phyloP scores from a whole-genome alignment of 495 filamentous ascomycete genomes.

The Lophiostoma macrostomum region DNA sequence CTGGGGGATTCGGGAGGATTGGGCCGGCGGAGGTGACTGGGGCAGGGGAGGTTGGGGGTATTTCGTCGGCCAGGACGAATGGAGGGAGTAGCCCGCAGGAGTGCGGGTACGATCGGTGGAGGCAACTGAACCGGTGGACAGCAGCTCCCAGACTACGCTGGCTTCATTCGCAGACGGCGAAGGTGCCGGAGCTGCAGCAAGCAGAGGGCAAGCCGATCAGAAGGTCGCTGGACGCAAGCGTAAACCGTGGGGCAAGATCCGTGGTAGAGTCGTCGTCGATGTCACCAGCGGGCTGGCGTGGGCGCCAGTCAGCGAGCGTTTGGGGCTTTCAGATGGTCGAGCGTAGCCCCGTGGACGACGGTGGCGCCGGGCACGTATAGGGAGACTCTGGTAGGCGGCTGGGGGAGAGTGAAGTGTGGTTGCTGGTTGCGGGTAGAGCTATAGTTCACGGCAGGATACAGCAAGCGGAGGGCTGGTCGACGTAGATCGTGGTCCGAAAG shows the following conservation, averaged over 20 bases:
- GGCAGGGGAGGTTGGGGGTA: conserved; percentile 47
- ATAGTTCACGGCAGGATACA: neutral
- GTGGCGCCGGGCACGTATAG: no score
- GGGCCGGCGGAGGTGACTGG: conserved; percentile 61
- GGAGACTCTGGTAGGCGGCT: no score
- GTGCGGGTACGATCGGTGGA: conserved; percentile 19
- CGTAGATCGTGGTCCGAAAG: conserved; percentile 14
- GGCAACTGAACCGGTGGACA: conserved; percentile 13
- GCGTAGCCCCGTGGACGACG: neutral
- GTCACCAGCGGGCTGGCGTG: conserved; percentile 2
- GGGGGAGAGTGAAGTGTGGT: neutral
- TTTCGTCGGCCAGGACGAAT: conserved; percentile 66
- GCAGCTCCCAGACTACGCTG: conserved; percentile 2
- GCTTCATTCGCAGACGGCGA: conserved; percentile 13
- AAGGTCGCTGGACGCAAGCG: neutral
- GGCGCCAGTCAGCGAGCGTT: neutral
- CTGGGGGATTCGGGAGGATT: conserved; percentile 40
- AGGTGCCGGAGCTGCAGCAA: conserved; percentile 10
- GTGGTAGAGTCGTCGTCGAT: conserved; percentile 9
- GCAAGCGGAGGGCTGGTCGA: conserved; percentile 13
- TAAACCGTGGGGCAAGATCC: conserved; percentile 2
- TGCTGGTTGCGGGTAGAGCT: neutral
- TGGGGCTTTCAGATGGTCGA: neutral
- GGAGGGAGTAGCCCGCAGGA: conserved; percentile 19
- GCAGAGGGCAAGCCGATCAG: neutral